These are phyloP conservation scores for Solanum clarkiae DNA, from an alignment of 257 asterid genomes.

Conservation along the genomic window DNA sequence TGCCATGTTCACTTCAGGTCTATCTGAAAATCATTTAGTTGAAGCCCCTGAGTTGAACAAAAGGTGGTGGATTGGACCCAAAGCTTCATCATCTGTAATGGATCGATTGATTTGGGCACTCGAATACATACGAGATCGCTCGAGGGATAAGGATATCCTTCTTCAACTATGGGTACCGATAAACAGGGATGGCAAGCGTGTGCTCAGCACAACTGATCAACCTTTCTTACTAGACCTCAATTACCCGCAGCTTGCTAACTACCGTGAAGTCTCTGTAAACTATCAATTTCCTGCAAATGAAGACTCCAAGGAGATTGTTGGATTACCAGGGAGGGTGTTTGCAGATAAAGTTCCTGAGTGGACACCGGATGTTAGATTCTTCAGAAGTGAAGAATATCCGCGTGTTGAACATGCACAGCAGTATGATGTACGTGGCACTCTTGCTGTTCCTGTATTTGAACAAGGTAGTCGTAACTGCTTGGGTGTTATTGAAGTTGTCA, in stretches of 20 bases:
- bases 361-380: constrained; percentile 89
- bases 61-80: constrained; percentile 70
- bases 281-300: constrained; percentile 71
- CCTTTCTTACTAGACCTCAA: constrained; percentile 48
- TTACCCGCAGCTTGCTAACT: constrained; percentile 58
- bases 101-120: constrained; percentile 61
- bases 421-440: constrained; percentile 72
- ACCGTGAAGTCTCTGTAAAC: constrained; percentile 57
- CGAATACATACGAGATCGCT: constrained; percentile 36
- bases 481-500: constrained; percentile 84
- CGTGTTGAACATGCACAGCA: constrained; percentile 66
- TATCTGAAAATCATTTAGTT: constrained; percentile 8
- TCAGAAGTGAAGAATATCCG: constrained; percentile 64
- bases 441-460: constrained; percentile 87
- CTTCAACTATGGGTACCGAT: constrained; percentile 92
- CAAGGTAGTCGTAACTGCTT: constrained; percentile 64
- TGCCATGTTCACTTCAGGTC: constrained; percentile 6
- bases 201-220: constrained; percentile 55
- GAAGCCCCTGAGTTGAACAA: constrained; percentile 26
- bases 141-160: constrained; percentile 44
- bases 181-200: constrained; percentile 43
- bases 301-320: constrained; percentile 46
- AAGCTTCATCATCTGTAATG: constrained; percentile 45
- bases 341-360: constrained; percentile 74
- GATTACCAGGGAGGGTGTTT: constrained; percentile 88